Evolutionary conservation across 352 stramenopile genomes (phyloP).

Genomic region (Pythium dissotocum): DNA sequence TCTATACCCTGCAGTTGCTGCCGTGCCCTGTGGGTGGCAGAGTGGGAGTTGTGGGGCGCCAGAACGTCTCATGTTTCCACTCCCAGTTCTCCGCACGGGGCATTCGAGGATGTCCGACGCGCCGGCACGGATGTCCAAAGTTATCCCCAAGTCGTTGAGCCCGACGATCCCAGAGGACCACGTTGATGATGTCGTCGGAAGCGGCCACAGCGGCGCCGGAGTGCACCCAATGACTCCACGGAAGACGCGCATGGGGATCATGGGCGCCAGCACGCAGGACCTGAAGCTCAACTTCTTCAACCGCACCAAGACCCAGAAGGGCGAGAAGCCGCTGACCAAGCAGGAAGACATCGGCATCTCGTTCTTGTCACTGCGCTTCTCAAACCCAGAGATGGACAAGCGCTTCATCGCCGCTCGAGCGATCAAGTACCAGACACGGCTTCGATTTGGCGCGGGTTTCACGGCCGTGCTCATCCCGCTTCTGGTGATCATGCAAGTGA

Average conservation of each 20-base stretch:
- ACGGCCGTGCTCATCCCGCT: constrained; percentile 84
- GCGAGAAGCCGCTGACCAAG: constrained; percentile 33
- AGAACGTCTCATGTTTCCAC: constrained; percentile 57
- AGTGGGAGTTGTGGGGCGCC: not conserved
- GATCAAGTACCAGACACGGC: constrained; percentile 71
- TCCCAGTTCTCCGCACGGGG: constrained; percentile 69
- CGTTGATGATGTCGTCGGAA: constrained; percentile 33
- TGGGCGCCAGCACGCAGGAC: constrained; percentile 59
- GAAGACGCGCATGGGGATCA: constrained; percentile 47
- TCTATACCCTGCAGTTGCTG: constrained; percentile 13
- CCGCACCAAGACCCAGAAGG: constrained; percentile 38
- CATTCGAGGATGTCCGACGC: constrained; percentile 79
- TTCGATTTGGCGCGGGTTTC: constrained; percentile 74
- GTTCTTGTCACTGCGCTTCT: constrained; percentile 68
- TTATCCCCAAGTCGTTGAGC: constrained; percentile 58
- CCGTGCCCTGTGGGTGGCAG: not conserved
- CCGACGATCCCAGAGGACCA: constrained; percentile 23
- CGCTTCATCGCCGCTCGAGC: constrained; percentile 49
- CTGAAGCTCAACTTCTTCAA: constrained; percentile 76
- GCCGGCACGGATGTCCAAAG: constrained; percentile 73
- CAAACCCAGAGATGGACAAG: constrained; percentile 67
- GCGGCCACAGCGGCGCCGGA: constrained; percentile 36
- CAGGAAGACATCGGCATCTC: constrained; percentile 84
- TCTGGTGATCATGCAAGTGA: constrained; percentile 86
- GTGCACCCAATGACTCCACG: constrained; percentile 23